Evolutionary conservation across 1,284 basidiomycete species (phyloP), one percentile per base, ranked within the genome.

Genomic region (Ustilago shanxiensis): DNA sequence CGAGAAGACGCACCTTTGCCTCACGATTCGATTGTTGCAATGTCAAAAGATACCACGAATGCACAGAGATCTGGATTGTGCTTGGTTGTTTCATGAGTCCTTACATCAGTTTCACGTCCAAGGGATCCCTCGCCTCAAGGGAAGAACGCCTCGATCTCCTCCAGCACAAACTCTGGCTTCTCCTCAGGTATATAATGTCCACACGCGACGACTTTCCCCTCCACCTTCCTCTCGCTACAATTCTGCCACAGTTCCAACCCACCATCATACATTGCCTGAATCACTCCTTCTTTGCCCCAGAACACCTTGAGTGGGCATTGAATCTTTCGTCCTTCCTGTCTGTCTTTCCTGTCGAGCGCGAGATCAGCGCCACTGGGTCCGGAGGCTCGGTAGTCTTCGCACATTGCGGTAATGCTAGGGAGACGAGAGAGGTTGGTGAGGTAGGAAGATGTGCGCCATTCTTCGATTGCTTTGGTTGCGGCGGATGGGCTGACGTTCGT

Each of bases 181-280:
- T 87, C 86, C 56, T 87, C 87, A 2, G 86, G 83, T 5, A 88
- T 79, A 64, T 87, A 87, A 78, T 88, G 87, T n/a, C 87, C 87
- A 44, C 84, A 79, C 2, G 83, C 79, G 13, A 86, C 18, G 0
- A 53, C 63, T 26, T 62, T 60, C 0, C 86, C 87, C 1, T 61
- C 66, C 16, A 87, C 77, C 13, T 76, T 35, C 11, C 68, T 47
- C 11, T 76, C 58, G 44, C 73, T 79, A 51, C 79, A 82, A 14
- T 73, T 67, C 51, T 75, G 72, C 87, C 87, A 87, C 39, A 87
- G 59, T 2, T 60, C 75, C 22, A 85, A n/a, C 2, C 80, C 78
- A 29, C 84, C 79, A 24, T 51, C 53, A 33, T 72, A 82, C 47
- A 79, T 61, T 11, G 60, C 70, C 31, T 86, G 78, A 13, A 87